Conservation (phyloP, 805 yeast genomes). For the Lipomyces mesembrius region DNA sequence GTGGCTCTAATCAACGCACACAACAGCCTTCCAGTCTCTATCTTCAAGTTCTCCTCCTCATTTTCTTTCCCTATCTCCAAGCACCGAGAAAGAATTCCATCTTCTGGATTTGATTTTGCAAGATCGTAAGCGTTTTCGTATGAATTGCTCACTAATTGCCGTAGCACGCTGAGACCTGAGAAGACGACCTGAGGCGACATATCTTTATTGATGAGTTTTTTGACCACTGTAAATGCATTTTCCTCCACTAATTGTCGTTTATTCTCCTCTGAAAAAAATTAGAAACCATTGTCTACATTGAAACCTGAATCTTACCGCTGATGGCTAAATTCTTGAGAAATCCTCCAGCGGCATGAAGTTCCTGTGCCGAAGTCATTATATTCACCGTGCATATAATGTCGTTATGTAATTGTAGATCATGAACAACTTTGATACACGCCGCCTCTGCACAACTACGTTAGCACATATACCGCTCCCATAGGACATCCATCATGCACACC, state of each 20-base stretch:
- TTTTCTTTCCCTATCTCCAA: background rate
- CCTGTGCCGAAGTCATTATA: background rate
- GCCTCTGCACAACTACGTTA: background rate
- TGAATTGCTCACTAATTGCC: constrained; percentile 12
- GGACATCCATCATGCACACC: background rate
- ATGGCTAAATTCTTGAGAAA: constrained; percentile 19
- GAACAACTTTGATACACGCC: constrained; percentile 9
- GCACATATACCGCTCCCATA: background rate
- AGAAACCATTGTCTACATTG: no score
- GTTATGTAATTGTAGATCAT: background rate
- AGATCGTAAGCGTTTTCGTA: constrained; percentile 16
- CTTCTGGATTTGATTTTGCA: background rate
- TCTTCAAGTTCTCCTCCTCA: constrained; percentile 2
- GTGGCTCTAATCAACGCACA: background rate
- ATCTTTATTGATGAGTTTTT: constrained; percentile 3
- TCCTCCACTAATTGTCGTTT: constrained; percentile 10
- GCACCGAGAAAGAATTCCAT: background rate
- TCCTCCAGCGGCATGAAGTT: constrained; percentile 23
- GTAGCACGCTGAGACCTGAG: constrained; percentile 15
- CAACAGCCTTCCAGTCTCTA: background rate
- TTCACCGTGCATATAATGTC: background rate
- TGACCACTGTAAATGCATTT: background rate
- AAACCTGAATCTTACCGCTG: constrained; percentile 6
- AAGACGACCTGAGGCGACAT: constrained; percentile 18
- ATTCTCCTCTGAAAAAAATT: constrained; percentile 1